Evolutionary conservation across 2,329 filamentous ascomycete genomes (phyloP), one percentile per base, ranked within the genome.

Genomic region (Aspergillus japonicus): DNA sequence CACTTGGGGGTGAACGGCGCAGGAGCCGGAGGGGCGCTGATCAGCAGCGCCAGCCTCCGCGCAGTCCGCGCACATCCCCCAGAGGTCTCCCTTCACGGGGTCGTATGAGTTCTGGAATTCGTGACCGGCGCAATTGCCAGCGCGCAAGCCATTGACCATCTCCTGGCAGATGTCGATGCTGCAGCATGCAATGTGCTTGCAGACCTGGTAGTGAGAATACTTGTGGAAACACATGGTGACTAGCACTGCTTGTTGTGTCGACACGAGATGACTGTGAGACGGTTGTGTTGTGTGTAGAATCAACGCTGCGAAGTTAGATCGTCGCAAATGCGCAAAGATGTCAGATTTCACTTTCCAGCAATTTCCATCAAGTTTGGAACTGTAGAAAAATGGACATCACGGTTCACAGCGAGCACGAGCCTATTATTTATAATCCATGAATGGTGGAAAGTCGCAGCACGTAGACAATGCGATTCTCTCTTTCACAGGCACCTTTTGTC

Each of bases 121-220:
- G 33, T 35, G 33, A 12, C 33, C 33, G 14, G 3, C 14, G 33
- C 33, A 35, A 35, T 35, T 11, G 14, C 33, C 33, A 35, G 33
- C 12, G n/a, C 65, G 66, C 14, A 72, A 54, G 4, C 48, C 42
- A 24, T 67, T 65, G 23, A 68, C 66, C 47, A 66, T 66, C 1
- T 62, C 54, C n/a, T 57, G 44, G 54, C 70, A 72, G 57, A 63
- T 66, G 21, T 56, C 58, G 19, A 71, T 50, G 2, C 54, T 68
- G 58, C 62, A 70, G 50, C 61, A 63, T 49, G 66, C 59, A 39
- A 73, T 69, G 49, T 73, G 71, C 21, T 70, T 68, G 49, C 69
- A 73, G 29, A 12, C 16, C 11, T 60, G 56, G 49, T 67, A 68
- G 56, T 71, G 69, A 54, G 71, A 66, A 48, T 66, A 70, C 14